These are phyloP conservation scores for Lodderomyces pseudojiufengensis DNA, from an alignment of 1,139 yeast genomes.

Conservation along the genomic window DNA sequence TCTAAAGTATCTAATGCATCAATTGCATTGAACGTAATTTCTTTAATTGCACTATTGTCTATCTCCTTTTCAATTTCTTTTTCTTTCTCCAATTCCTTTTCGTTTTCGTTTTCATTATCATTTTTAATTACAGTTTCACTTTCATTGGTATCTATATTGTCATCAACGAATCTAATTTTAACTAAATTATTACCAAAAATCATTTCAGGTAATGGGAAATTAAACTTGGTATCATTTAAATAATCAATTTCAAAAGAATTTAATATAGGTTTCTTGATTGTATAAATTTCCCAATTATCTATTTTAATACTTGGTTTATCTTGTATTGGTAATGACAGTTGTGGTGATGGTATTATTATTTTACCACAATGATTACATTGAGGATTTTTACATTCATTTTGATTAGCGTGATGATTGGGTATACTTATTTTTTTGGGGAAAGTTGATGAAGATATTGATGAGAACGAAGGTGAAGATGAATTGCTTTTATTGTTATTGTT, in stretches of 20 bases:
- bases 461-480: conserved; percentile 5
- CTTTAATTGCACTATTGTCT: conserved; percentile 1
- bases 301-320: conserved; percentile 66
- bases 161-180: conserved; percentile 36
- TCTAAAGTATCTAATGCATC: conserved; percentile 75
- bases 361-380: conserved; percentile 64
- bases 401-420: conserved; percentile 7
- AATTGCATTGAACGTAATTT: conserved; percentile 65
- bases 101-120: too few species aligned
- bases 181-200: conserved; percentile 87
- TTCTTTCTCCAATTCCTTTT: too few species aligned
- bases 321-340: conserved; percentile 54
- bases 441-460: conserved; percentile 9
- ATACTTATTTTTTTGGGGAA: conserved; percentile 2
- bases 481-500: conserved; percentile 5
- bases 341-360: conserved; percentile 72
- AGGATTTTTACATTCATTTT: conserved; percentile 41
- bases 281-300: conserved; percentile 72
- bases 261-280: conserved; percentile 73
- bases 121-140: too few species aligned
- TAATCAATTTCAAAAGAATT: conserved; percentile 71
- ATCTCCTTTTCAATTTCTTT: too few species aligned
- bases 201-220: conserved; percentile 94
- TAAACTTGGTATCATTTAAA: conserved; percentile 48
- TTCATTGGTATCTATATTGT: background rate